phyloP scores from a whole-genome alignment of 2,329 filamentous ascomycete genomes.

The Fusarium robinianum region DNA sequence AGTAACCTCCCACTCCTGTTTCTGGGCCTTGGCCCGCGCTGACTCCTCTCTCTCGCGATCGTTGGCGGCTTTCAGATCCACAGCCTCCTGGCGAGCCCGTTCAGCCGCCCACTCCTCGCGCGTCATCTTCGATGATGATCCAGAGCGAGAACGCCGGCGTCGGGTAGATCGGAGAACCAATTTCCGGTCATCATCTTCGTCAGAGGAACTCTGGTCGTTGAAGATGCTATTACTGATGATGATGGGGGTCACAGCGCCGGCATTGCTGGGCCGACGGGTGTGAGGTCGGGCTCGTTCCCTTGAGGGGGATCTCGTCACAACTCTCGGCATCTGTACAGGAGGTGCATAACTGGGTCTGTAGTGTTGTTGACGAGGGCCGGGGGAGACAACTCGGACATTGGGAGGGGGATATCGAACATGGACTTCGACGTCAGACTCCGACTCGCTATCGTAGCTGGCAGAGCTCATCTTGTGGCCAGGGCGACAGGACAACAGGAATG shows the following conservation, averaged over 20 bases:
- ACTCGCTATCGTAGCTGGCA: slow-evolving; percentile 51
- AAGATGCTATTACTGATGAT: slow-evolving; percentile 63
- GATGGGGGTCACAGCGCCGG: slow-evolving; percentile 46
- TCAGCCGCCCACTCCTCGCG: slow-evolving; percentile 51
- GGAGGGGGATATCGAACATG: slow-evolving; percentile 50
- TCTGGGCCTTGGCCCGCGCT: too few species aligned
- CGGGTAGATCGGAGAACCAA: slow-evolving; percentile 36
- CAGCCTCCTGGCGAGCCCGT: too few species aligned
- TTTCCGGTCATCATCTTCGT: slow-evolving; percentile 41
- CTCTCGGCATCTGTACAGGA: slow-evolving; percentile 52
- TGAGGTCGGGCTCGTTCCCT: slow-evolving; percentile 52
- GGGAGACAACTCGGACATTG: slow-evolving; percentile 53
- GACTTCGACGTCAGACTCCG: slow-evolving; percentile 61
- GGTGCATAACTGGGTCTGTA: slow-evolving; percentile 49
- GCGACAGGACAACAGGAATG: too few species aligned
- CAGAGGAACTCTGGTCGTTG: slow-evolving; percentile 52
- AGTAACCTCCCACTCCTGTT: too few species aligned
- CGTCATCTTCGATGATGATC: slow-evolving; percentile 46
- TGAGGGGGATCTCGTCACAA: slow-evolving; percentile 48
- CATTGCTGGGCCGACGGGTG: slow-evolving; percentile 52
- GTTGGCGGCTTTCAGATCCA: too few species aligned
- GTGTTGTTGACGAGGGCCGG: slow-evolving; percentile 43
- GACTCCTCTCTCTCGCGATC: too few species aligned
- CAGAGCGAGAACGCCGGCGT: slow-evolving; percentile 38
- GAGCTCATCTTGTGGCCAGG: slow-evolving; percentile 41